Evolutionary conservation across 169 alveolate genomes (phyloP), one percentile per base, ranked within the genome.

Genomic region (Theileria equi): DNA sequence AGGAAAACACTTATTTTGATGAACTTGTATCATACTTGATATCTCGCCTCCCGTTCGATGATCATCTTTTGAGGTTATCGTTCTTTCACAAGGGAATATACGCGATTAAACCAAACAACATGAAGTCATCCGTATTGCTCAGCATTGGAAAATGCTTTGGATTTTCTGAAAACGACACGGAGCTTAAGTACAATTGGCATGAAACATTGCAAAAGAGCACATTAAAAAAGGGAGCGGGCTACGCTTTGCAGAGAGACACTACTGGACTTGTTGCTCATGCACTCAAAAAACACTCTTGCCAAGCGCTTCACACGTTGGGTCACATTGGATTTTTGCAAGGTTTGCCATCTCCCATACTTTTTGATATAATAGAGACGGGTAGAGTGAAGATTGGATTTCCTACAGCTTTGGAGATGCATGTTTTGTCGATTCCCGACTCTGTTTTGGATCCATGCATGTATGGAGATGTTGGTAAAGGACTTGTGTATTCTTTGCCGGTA

Each of bases 341-440:
- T 21, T 31, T 50, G 61, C 61, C 48, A 1, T 31, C 61, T 17
- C 48, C 7, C 6, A 21, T 50, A 21, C 38, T 50, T n/a, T 31
- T 17, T 11, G 32, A 21, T 11, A 17, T 50, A 11, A 50, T n/a
- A 4, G 32, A 13, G 0, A 50, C 45, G 10, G 67, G 68, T 5
- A 34, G 31, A 5, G 26, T 73, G 69, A 29, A 28, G 13, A 21
- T 73, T 4, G 84, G 84, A 1, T 74, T 63, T 55, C 84, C 84
- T 11, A 74, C 84, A 17, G 48, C 78, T 13, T 63, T 74, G 28
- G 72, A 74, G 72, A 65, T 74, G 80, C 67, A 63, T 25, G 36
- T 74, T 8, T 45, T 54, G 34, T 45, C 17, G 49, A 28, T 74
- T 1, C 84, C 84, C 0, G 84, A 74, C 47, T 58, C 79, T 16